Evolutionary conservation across 163 green algal species (phyloP).

Genomic region (Scenedesmus sp.): DNA sequence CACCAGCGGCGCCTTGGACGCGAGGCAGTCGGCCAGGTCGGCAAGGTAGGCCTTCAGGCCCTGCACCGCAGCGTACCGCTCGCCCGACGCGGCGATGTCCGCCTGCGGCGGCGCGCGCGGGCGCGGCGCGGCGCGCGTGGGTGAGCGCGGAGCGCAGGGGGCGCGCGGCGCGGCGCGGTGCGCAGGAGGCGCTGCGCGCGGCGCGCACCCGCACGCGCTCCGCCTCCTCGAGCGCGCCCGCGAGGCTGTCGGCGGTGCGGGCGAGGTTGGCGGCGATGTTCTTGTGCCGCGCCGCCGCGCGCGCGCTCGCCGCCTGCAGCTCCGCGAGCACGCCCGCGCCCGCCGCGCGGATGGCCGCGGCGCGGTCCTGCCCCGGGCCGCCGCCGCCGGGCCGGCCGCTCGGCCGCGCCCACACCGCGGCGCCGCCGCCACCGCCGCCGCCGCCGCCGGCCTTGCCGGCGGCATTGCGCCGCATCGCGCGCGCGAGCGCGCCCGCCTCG

Average conservation of each 20-base stretch:
- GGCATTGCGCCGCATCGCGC: slow-evolving; percentile 7
- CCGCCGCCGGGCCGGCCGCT: slow-evolving; percentile 1
- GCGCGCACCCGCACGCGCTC: slow-evolving; percentile 37
- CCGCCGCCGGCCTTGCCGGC: background rate
- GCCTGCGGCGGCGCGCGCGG: slow-evolving; percentile 24
- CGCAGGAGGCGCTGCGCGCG: no score
- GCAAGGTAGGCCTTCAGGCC: slow-evolving; percentile 73
- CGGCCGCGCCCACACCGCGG: background rate
- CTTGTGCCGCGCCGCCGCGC: slow-evolving; percentile 56
- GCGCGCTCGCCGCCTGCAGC: slow-evolving; percentile 59
- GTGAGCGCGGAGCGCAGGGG: no score
- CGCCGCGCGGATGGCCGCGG: background rate
- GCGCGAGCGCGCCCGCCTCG: slow-evolving; percentile 3
- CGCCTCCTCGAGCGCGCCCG: slow-evolving; percentile 39
- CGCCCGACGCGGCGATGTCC: slow-evolving; percentile 50
- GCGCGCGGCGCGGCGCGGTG: no score
- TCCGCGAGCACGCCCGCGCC: slow-evolving; percentile 30
- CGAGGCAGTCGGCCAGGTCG: slow-evolving; percentile 86
- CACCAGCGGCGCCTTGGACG: slow-evolving; percentile 78
- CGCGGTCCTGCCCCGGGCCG: background rate
- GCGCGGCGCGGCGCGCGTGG: no score
- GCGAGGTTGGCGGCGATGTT: slow-evolving; percentile 63
- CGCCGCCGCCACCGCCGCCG: background rate
- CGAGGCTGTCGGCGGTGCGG: slow-evolving; percentile 53
- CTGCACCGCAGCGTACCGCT: slow-evolving; percentile 68